phyloP scores from a whole-genome alignment of 306 rosid genomes.

The Dalbergia cultrata region DNA sequence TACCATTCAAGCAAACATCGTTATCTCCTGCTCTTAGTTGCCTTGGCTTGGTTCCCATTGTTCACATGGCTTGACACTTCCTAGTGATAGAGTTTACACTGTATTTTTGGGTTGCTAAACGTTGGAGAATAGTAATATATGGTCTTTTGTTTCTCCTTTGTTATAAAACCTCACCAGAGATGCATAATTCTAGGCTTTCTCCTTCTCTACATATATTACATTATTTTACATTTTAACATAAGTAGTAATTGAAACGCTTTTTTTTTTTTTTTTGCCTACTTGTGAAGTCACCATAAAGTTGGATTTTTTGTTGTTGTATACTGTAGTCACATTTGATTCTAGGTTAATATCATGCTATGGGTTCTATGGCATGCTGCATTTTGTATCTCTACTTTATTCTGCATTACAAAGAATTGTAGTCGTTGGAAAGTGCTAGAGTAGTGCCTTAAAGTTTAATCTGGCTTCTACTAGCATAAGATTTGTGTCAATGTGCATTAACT shows the following conservation, averaged over 20 bases:
- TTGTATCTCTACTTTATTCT: no score
- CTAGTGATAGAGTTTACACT: conserved; percentile 40
- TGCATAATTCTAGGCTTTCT: conserved; percentile 3
- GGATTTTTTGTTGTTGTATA: neutral
- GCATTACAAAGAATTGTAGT: no score
- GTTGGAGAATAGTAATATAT: conserved; percentile 11
- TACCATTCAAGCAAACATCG: conserved; percentile 91
- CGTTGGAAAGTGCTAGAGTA: no score
- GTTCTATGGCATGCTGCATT: no score
- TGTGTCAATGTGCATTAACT: no score
- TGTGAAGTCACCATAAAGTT: conserved; percentile 8
- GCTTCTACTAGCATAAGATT: no score
- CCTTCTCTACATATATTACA: neutral
- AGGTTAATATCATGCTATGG: neutral
- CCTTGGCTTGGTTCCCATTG: conserved; percentile 88
- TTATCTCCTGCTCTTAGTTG: conserved; percentile 89
- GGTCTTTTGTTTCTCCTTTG: neutral
- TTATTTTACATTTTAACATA: neutral
- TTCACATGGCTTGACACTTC: conserved; percentile 93
- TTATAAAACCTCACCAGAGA: neutral
- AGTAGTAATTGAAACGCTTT: neutral
- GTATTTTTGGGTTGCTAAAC: conserved; percentile 33
- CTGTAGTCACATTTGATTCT: neutral
- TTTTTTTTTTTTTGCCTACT: neutral
- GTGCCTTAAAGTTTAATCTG: no score